Conservation (phyloP, 805 yeast species). For the Clavispora phyllophila region DNA sequence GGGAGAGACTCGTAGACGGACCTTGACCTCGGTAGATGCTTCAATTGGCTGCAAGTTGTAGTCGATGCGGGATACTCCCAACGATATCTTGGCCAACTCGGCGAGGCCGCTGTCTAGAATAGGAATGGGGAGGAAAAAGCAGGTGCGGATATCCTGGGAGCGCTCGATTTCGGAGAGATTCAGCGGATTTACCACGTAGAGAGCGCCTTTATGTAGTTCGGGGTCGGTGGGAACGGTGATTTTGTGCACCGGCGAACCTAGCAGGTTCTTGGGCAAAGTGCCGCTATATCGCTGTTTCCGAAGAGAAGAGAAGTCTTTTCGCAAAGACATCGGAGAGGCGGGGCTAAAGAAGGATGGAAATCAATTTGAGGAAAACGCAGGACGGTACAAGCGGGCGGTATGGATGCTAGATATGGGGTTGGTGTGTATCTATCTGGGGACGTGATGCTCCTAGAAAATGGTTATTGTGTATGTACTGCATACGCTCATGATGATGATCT, state of each 20-base stretch:
- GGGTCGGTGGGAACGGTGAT: conserved; percentile 11
- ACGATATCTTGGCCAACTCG: conserved; percentile 6
- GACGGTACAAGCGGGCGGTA: background rate
- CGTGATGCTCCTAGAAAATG: background rate
- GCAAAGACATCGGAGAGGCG: conserved; percentile 8
- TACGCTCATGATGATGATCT: background rate
- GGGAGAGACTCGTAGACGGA: conserved; percentile 8
- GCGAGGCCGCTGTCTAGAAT: conserved; percentile 11
- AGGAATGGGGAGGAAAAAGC: conserved; percentile 8
- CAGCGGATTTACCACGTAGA: conserved; percentile 11
- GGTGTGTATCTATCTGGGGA: background rate
- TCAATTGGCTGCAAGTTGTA: conserved; percentile 11
- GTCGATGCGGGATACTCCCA: conserved; percentile 7
- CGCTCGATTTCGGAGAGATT: conserved; percentile 6
- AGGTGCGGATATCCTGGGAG: conserved; percentile 10
- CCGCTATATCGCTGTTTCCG: conserved; percentile 13
- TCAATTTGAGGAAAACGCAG: background rate
- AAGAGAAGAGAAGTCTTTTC: conserved; percentile 11
- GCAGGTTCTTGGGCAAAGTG: conserved; percentile 14
- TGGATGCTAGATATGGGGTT: background rate
- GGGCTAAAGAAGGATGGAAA: background rate
- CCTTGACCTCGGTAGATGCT: conserved; percentile 2
- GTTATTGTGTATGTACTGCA: background rate
- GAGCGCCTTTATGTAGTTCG: conserved; percentile 7
- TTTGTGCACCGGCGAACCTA: conserved; percentile 5